Percentiles rank a stretch among this genome's conserved stretches.
These are phyloP conservation scores for Begonia fuchsioides DNA, from an alignment of 306 rosid genomes.

Conservation along the genomic window DNA sequence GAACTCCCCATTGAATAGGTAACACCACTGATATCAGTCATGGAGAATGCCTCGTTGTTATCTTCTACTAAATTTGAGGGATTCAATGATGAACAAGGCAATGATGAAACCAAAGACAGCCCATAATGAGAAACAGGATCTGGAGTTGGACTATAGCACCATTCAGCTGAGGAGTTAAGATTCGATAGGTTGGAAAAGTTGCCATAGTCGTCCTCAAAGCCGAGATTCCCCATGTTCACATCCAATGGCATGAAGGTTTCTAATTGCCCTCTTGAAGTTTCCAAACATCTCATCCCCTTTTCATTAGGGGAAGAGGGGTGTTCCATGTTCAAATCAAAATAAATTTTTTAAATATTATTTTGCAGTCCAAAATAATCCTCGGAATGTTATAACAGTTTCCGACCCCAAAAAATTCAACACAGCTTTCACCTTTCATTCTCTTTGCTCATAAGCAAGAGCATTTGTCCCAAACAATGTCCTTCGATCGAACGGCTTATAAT, in stretches of 20 bases:
- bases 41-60: conserved; percentile 16
- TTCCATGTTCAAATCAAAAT: conserved; percentile 31
- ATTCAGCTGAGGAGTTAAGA: conserved; percentile 40
- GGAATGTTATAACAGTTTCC: too few relatives aligned
- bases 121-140: conserved; percentile 36
- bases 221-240: conserved; percentile 20
- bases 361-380: too few relatives aligned
- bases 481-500: too few relatives aligned
- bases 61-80: conserved; percentile 24
- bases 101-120: conserved; percentile 22
- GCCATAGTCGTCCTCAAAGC: conserved; percentile 30
- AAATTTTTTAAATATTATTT: neutral
- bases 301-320: conserved; percentile 28
- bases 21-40: conserved; percentile 19
- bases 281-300: conserved; percentile 29
- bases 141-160: conserved; percentile 30
- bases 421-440: too few relatives aligned
- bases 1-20: conserved; percentile 18
- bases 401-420: too few relatives aligned
- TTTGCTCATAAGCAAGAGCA: too few relatives aligned
- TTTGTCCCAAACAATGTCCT: too few relatives aligned
- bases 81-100: conserved; percentile 20
- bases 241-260: conserved; percentile 32
- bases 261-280: conserved; percentile 22
- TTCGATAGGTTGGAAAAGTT: conserved; percentile 51